Evolutionary conservation across 768 basidiomycete genomes (phyloP).

Genomic region (Phaffia australis): DNA sequence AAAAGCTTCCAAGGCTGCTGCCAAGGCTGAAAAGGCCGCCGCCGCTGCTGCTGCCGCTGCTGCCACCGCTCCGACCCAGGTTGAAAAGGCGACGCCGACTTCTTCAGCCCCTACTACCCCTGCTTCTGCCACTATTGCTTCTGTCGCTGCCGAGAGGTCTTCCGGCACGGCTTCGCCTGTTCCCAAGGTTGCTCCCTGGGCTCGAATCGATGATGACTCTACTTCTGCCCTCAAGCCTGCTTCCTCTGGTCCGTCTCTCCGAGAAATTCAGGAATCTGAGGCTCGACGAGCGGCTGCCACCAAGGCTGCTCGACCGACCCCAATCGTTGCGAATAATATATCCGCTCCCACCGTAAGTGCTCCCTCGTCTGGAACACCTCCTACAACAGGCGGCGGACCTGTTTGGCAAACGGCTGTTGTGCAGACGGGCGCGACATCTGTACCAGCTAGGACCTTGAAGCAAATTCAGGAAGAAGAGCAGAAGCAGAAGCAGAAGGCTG

Average conservation of each 20-base stretch:
- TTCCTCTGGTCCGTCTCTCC: slow-evolving; percentile 52
- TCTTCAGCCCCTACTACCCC: slow-evolving; percentile 2
- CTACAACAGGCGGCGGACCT: slow-evolving; percentile 25
- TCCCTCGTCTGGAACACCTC: slow-evolving; percentile 29
- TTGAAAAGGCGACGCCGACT: slow-evolving; percentile 1
- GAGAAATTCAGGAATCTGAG: slow-evolving; percentile 93
- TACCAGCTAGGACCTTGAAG: slow-evolving; percentile 73
- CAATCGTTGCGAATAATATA: slow-evolving; percentile 36
- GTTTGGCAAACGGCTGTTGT: slow-evolving; percentile 43
- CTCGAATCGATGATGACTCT: slow-evolving; percentile 19
- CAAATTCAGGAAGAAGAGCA: slow-evolving; percentile 99
- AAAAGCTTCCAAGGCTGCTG: slow-evolving; percentile 10
- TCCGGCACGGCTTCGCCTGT: slow-evolving; percentile 7
- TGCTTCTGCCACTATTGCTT: slow-evolving; percentile 9
- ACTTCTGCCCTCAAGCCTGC: slow-evolving; percentile 53
- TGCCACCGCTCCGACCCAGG: not conserved
- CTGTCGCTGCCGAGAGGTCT: slow-evolving; percentile 2
- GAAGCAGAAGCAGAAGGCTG: slow-evolving; percentile 55
- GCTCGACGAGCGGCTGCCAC: slow-evolving; percentile 63
- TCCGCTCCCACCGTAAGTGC: slow-evolving; percentile 44
- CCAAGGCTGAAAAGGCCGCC: slow-evolving; percentile 5
- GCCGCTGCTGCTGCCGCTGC: not conserved
- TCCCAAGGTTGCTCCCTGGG: slow-evolving; percentile 36
- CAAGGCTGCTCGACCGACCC: slow-evolving; percentile 56
- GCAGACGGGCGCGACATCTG: slow-evolving; percentile 55